Conservation (phyloP, 805 yeast species). For the Danielia oregonensis region DNA sequence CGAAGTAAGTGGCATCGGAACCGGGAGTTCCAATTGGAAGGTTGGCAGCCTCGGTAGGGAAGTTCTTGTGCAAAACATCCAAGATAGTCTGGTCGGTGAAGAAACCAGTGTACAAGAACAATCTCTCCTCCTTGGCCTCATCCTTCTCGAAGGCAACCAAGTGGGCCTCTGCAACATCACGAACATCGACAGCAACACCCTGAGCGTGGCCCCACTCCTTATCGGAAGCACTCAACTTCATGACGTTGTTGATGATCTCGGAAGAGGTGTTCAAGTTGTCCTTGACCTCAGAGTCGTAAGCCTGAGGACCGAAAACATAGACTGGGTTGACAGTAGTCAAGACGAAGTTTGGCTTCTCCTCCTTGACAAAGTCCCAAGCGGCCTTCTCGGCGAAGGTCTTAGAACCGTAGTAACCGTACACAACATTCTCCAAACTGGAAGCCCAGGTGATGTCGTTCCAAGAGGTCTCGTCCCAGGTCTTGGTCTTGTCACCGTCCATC, state of each 20-base stretch:
- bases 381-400: constrained; percentile 15
- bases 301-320: constrained; percentile 26
- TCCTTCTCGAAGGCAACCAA: constrained; percentile 18
- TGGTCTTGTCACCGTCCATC: constrained; percentile 31
- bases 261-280: constrained; percentile 22
- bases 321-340: constrained; percentile 13
- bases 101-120: constrained; percentile 26
- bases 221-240: constrained; percentile 1
- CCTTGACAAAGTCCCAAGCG: constrained; percentile 16
- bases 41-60: constrained; percentile 17
- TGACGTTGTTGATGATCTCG: constrained; percentile 4
- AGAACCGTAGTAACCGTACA: constrained; percentile 11
- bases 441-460: constrained; percentile 16
- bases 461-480: constrained; percentile 32
- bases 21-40: constrained; percentile 30
- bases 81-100: constrained; percentile 32
- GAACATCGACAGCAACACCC: constrained; percentile 16
- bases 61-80: constrained; percentile 33
- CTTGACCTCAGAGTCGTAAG: constrained; percentile 11
- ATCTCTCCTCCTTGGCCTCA: constrained; percentile 14
- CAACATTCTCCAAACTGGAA: constrained; percentile 6
- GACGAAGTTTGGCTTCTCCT: constrained; percentile 6
- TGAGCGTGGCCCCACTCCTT: neutral
- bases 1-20: neutral
- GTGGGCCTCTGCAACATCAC: constrained; percentile 21